Conservation (phyloP, 768 basidiomycete genomes). For the Dictyophora rubrovolvata region DNA sequence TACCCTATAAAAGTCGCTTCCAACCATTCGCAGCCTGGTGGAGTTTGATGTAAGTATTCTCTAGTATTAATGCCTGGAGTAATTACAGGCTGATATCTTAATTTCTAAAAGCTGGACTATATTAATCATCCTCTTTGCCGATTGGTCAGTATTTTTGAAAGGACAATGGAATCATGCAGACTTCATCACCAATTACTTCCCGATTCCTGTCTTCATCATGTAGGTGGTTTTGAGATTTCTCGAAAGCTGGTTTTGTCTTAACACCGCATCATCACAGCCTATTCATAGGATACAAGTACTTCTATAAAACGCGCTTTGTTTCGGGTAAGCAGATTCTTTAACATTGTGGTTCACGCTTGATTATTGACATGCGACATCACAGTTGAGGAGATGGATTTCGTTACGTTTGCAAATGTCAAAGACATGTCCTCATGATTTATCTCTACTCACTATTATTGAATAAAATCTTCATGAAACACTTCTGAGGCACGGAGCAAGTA, state of each 20-base stretch:
- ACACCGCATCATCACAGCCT: not conserved
- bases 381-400: not conserved
- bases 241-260: not conserved
- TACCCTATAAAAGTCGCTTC: slow-evolving; percentile 54
- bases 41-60: slow-evolving; percentile 18
- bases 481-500: too few species aligned
- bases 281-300: not conserved
- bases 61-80: not conserved
- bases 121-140: slow-evolving; percentile 13
- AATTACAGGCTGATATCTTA: slow-evolving; percentile 31
- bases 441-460: too few species aligned
- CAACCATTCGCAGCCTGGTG: slow-evolving; percentile 5
- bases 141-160: slow-evolving; percentile 36
- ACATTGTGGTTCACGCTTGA: not conserved
- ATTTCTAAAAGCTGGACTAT: slow-evolving; percentile 17
- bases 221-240: not conserved
- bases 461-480: too few species aligned
- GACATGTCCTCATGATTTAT: too few species aligned
- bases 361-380: not conserved
- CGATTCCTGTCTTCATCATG: slow-evolving; percentile 17
- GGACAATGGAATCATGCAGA: slow-evolving; percentile 43
- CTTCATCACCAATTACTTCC: slow-evolving; percentile 80
- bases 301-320: not conserved
- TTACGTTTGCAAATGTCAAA: not conserved
- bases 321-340: not conserved